Evolutionary conservation across 2,329 filamentous ascomycete genomes (phyloP), one percentile per base, ranked within the genome.

Genomic region (Fusarium luffae): DNA sequence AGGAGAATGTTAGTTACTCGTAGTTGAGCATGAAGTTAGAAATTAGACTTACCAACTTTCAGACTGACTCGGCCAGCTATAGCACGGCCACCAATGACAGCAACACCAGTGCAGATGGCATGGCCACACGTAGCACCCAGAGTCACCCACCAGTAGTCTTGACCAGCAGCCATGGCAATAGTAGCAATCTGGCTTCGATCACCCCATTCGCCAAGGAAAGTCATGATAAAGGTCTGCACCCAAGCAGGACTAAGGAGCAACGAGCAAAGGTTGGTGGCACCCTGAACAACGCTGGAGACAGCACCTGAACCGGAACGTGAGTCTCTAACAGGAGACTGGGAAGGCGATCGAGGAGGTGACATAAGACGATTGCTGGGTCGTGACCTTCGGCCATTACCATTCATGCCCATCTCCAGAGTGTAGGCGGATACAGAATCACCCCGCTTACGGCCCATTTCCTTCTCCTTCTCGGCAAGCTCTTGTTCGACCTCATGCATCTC

Each of bases 221-320:
- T 99, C 96, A 99, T 99, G 74, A 97, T 89, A 78, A 99, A 99
- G 0, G 96, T 99, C 82, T 98, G 95, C 16, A 99, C 96, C 96
- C 96, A 99, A 1, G 94, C 96, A 2, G 96, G 96, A 80, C 93
- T 97, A 41, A 99, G 86, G 7, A 99, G 86, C 9, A 99, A 85
- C 13, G 93, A 94, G 68, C 94, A 89, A 6, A 99, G 88, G 75
- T 99, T 99, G 79, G 90, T 90, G 25, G 98, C 82, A 2, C 96
- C 94, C 21, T 86, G 79, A 67, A 87, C 66, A 79, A 81, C 63
- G 73, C 81, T 75, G 75, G 82, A 72, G 47, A 84, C 63, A 14
- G 80, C 72, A 21, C 78, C 76, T 9, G 79, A 74, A 32, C 79
- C 80, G 47, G 83, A 87, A 19, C 82, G 90, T 18, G 82, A 84